Conservation (phyloP, 352 stramenopile genomes). For the Globisporangium abappressorium region DNA sequence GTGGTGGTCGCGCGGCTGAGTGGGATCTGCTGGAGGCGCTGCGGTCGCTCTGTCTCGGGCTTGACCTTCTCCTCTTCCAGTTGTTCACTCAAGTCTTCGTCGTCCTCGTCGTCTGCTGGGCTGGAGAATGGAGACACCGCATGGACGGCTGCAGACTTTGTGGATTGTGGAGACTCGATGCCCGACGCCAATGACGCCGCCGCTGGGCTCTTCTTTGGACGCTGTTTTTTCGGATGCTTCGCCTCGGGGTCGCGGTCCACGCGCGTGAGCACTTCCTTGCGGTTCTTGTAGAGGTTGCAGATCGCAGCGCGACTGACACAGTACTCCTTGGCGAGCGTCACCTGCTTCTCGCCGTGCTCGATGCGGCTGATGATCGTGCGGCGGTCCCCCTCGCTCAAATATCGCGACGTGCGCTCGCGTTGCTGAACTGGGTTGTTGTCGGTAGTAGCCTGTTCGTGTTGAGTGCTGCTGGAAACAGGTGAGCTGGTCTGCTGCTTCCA, state of each 20-base stretch:
- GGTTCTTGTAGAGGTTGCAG: slow-evolving; percentile 61
- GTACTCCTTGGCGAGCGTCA: slow-evolving; percentile 45
- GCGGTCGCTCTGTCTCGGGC: neutral
- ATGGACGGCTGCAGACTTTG: neutral
- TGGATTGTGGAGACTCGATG: neutral
- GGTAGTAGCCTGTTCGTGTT: neutral
- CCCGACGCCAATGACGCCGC: neutral
- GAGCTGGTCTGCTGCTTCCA: slow-evolving; percentile 1
- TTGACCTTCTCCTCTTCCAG: slow-evolving; percentile 3
- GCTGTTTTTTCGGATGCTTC: slow-evolving; percentile 24
- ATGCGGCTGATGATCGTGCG: slow-evolving; percentile 45
- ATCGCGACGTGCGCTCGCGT: slow-evolving; percentile 43
- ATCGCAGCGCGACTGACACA: slow-evolving; percentile 45
- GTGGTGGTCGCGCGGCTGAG: neutral
- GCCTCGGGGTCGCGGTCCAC: slow-evolving; percentile 23
- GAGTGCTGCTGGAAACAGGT: neutral
- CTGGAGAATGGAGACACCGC: neutral
- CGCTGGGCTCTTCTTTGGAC: neutral
- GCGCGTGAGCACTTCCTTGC: slow-evolving; percentile 40
- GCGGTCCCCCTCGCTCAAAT: slow-evolving; percentile 41
- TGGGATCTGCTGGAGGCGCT: neutral
- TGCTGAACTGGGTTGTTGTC: slow-evolving; percentile 9
- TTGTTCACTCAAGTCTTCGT: neutral
- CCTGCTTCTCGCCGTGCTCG: slow-evolving; percentile 44
- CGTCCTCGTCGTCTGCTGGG: neutral